phyloP scores from a whole-genome alignment of 2,329 filamentous ascomycete genomes.

The Venturia nashicola region DNA sequence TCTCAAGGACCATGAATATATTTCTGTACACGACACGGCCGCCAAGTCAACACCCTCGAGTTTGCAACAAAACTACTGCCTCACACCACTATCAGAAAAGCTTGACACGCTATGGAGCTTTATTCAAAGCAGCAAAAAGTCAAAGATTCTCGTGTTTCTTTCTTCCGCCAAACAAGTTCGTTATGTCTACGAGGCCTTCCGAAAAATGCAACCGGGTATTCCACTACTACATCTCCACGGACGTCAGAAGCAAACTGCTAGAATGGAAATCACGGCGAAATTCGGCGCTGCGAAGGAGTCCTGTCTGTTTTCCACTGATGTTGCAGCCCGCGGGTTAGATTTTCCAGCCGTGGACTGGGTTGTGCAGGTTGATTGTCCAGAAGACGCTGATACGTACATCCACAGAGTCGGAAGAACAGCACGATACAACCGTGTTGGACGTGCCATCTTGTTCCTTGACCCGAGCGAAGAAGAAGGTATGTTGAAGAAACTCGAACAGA shows the following conservation, averaged over 20 bases:
- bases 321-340: slow-evolving; percentile 86
- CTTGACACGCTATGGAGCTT: slow-evolving; percentile 89
- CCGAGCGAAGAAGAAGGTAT: slow-evolving; percentile 90
- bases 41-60: slow-evolving; percentile 66
- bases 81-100: slow-evolving; percentile 78
- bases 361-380: slow-evolving; percentile 93
- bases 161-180: slow-evolving; percentile 94
- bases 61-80: slow-evolving; percentile 82
- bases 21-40: slow-evolving; percentile 81
- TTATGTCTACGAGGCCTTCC: slow-evolving; percentile 87
- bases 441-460: slow-evolving; percentile 81
- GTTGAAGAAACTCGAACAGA: slow-evolving; percentile 69
- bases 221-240: slow-evolving; percentile 87
- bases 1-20: slow-evolving; percentile 83
- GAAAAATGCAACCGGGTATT: slow-evolving; percentile 88
- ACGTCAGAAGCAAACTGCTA: slow-evolving; percentile 79
- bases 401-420: slow-evolving; percentile 91
- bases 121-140: slow-evolving; percentile 78
- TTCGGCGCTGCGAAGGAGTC: slow-evolving; percentile 73
- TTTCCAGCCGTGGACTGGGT: slow-evolving; percentile 98
- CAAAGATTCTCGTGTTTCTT: slow-evolving; percentile 90
- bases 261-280: slow-evolving; percentile 74
- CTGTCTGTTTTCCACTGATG: slow-evolving; percentile 90
- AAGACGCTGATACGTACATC: slow-evolving; percentile 96
- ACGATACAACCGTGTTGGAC: slow-evolving; percentile 78